These are phyloP conservation scores for Amanita rimosa DNA, from an alignment of 768 basidiomycete species.

Conservation along the genomic window DNA sequence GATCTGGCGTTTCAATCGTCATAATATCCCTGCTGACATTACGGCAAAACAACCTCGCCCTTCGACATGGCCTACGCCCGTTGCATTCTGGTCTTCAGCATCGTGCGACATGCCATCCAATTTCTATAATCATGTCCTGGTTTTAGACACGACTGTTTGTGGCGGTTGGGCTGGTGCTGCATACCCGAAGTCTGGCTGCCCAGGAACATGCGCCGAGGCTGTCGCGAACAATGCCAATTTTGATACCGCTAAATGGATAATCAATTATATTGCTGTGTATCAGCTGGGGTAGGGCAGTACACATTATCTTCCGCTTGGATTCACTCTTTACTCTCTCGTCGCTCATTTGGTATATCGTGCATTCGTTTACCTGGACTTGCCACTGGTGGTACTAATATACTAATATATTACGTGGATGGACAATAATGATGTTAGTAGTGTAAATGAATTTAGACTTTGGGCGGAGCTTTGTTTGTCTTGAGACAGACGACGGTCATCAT, in stretches of 20 bases:
- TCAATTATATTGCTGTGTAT: conserved; percentile 48
- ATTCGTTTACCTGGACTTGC: not conserved
- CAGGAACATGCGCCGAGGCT: conserved; percentile 33
- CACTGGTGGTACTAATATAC: not conserved
- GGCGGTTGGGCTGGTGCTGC: conserved; percentile 32
- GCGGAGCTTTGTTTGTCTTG: conserved; percentile 22
- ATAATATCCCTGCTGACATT: conserved; percentile 43
- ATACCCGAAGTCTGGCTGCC: conserved; percentile 24
- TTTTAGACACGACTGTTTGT: conserved; percentile 36
- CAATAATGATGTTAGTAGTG: not conserved
- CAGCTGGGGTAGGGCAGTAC: conserved; percentile 11
- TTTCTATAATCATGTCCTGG: conserved; percentile 41
- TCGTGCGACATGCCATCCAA: conserved; percentile 37
- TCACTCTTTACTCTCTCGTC: not conserved
- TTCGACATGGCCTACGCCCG: conserved; percentile 38
- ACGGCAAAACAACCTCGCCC: conserved; percentile 32
- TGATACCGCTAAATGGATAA: conserved; percentile 36
- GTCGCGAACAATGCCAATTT: conserved; percentile 51
- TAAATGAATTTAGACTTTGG: conserved; percentile 16
- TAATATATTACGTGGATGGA: not conserved
- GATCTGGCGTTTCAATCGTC: conserved; percentile 44
- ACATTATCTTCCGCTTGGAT: not conserved
- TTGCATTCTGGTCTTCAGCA: conserved; percentile 36
- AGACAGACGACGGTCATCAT: conserved; percentile 22
- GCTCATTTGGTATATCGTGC: conserved; percentile 2